Percentiles rank a stretch among this genome's conserved stretches.
Conservation (phyloP, 2,329 filamentous ascomycete genomes). For the Ambrosiella xylebori region DNA sequence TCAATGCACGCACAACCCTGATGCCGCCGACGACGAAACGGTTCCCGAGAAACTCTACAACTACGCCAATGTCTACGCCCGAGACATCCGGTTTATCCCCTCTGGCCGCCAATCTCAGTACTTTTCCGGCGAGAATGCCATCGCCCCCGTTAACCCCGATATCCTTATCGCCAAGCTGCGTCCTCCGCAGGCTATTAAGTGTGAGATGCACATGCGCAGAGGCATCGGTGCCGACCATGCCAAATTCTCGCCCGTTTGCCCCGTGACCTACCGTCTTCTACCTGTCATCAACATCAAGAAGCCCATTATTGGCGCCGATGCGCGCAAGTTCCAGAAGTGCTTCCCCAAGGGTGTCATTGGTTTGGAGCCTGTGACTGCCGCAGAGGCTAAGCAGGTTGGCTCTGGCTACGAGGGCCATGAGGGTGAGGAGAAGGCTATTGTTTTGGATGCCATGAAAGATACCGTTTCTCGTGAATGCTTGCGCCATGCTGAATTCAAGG, state of each 20-base stretch:
- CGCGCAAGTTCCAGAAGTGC: constrained; percentile 75
- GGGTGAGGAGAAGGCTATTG: constrained; percentile 75
- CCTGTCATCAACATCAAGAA: constrained; percentile 69
- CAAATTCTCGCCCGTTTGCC: constrained; percentile 93
- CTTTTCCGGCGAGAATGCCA: constrained; percentile 51
- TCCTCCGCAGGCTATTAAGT: constrained; percentile 70
- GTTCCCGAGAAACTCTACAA: constrained; percentile 75
- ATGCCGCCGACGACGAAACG: constrained; percentile 53
- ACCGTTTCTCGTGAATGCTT: constrained; percentile 88
- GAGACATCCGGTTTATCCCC: constrained; percentile 59
- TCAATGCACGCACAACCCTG: constrained; percentile 61
- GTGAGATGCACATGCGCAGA: constrained; percentile 88
- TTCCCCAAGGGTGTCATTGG: constrained; percentile 80
- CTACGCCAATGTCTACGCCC: constrained; percentile 68
- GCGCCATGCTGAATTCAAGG: constrained; percentile 81
- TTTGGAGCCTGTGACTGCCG: constrained; percentile 51
- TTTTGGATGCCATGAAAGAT: constrained; percentile 76
- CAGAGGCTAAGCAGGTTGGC: constrained; percentile 42
- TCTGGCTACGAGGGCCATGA: constrained; percentile 56
- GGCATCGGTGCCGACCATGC: constrained; percentile 87
- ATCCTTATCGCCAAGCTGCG: constrained; percentile 89
- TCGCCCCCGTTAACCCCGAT: constrained; percentile 70
- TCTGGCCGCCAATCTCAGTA: constrained; percentile 53
- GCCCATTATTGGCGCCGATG: constrained; percentile 75
- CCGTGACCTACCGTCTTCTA: constrained; percentile 79